A percentile compares a stretch with the other conserved stretches of the same genome.
Evolutionary conservation across 305 asterid species (phyloP).

Genomic region (Solanum hybrid): DNA sequence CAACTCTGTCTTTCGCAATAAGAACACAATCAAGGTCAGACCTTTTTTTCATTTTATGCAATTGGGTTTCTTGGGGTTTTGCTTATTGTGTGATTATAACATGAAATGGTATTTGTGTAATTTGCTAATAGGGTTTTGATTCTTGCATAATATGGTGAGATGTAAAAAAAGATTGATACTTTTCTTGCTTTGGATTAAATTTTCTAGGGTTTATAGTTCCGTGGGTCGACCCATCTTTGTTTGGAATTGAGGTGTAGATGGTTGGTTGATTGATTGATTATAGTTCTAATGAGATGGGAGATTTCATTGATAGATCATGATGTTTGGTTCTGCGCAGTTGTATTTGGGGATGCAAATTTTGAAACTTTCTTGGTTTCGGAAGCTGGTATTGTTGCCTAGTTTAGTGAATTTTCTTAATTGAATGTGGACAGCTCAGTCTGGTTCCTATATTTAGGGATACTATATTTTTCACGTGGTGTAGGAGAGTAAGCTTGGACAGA

Average conservation of each 20-base stretch:
- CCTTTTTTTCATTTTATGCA: neutral
- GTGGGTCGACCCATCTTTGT: neutral
- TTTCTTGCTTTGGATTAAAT: neutral
- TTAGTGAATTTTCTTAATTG: neutral
- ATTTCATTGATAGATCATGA: neutral
- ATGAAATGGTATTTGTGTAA: neutral
- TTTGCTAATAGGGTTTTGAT: neutral
- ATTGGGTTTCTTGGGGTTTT: neutral
- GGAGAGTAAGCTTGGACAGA: neutral
- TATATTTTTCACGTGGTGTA: neutral
- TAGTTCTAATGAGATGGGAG: neutral
- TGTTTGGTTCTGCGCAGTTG: neutral
- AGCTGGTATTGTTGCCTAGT: neutral
- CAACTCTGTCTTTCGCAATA: constrained; percentile 35
- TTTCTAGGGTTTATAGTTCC: neutral
- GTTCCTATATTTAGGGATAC: neutral
- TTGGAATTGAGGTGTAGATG: neutral
- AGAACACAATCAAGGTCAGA: constrained; percentile 45
- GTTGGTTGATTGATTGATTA: neutral
- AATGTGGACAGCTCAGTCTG: neutral
- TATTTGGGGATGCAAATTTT: neutral
- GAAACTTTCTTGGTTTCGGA: neutral
- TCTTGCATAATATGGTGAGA: neutral
- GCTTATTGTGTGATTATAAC: neutral
- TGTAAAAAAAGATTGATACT: neutral